Evolutionary conservation across 768 basidiomycete species (phyloP).

Genomic region (Mycena leptocephala): DNA sequence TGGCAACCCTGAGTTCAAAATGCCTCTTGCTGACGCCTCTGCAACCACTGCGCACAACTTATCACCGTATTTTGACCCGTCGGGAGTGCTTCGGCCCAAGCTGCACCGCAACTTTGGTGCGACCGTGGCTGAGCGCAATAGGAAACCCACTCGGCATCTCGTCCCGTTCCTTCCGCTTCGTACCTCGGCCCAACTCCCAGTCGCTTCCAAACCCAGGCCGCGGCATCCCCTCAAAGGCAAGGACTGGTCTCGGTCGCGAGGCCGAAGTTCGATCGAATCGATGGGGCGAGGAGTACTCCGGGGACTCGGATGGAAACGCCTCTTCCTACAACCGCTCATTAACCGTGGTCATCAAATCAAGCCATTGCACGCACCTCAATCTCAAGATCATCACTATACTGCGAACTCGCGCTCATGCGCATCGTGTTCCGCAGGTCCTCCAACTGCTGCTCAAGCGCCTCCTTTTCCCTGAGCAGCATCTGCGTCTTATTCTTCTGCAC

Average conservation of each 20-base stretch:
- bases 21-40: no score
- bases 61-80: constrained; percentile 31
- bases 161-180: constrained; percentile 29
- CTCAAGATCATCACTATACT: constrained; percentile 6
- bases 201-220: constrained; percentile 55
- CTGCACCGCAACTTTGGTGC: constrained; percentile 53
- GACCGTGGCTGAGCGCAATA: constrained; percentile 54
- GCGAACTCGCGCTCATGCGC: neutral
- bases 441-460: constrained; percentile 32
- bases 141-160: constrained; percentile 43
- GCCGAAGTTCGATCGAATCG: neutral
- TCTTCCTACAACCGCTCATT: constrained; percentile 15
- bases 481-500: constrained; percentile 44
- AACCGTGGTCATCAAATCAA: neutral
- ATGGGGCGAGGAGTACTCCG: neutral
- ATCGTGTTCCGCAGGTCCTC: constrained; percentile 30
- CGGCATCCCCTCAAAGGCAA: constrained; percentile 56
- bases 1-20: no score
- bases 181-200: constrained; percentile 51
- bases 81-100: constrained; percentile 55
- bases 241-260: neutral
- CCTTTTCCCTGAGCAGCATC: constrained; percentile 37
- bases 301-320: neutral
- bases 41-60: no score
- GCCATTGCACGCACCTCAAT: constrained; percentile 9